phyloP scores from a whole-genome alignment of 306 rosid genomes.

The Pyrus communis region DNA sequence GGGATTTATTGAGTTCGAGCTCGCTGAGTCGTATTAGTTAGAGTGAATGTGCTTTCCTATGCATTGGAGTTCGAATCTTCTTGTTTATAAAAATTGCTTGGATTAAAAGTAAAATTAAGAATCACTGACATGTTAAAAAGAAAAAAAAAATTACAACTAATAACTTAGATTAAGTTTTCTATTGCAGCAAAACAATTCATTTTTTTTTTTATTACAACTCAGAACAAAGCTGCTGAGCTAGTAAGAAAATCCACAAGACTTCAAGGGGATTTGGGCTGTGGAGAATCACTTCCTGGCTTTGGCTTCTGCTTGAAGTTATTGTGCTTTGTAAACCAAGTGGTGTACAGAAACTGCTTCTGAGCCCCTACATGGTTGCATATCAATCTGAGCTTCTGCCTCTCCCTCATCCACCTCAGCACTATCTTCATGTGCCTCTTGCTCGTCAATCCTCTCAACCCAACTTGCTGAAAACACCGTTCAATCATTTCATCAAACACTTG shows the following conservation, averaged over 20 bases:
- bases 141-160: neutral
- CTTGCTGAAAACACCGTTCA: constrained; percentile 37
- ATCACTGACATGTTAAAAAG: neutral
- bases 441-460: constrained; percentile 68
- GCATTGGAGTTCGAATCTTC: neutral
- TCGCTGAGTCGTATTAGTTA: neutral
- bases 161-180: neutral
- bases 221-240: neutral
- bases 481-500: neutral
- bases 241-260: neutral
- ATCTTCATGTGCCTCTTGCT: constrained; percentile 88
- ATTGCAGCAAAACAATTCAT: neutral
- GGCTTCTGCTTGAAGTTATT: constrained; percentile 25
- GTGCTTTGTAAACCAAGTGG: constrained; percentile 74
- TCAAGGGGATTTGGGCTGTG: constrained; percentile 28
- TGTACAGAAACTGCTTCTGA: constrained; percentile 76
- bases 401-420: constrained; percentile 89
- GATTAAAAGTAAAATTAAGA: neutral
- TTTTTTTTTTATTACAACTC: too few species aligned
- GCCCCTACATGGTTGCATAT: constrained; percentile 77
- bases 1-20: neutral
- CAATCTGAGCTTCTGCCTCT: constrained; percentile 74
- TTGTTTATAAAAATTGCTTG: too few species aligned
- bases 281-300: constrained; percentile 22
- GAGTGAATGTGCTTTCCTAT: neutral